Conservation (phyloP, 257 asterid genomes). For the Nicotiana otophora region DNA sequence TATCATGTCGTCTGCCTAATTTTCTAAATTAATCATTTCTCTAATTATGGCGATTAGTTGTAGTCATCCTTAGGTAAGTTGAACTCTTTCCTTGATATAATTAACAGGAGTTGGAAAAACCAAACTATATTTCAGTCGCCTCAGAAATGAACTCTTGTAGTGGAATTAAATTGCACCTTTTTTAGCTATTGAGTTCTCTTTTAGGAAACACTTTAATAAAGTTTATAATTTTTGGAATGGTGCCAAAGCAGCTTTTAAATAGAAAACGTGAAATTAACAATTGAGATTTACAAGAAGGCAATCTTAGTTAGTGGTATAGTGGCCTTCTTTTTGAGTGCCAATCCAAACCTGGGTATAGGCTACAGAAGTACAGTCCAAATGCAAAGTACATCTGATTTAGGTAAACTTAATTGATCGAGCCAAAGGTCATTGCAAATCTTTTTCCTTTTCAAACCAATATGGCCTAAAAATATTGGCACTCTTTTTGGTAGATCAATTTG, state of each 20-base stretch:
- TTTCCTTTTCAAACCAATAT: neutral
- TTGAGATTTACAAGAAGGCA: neutral
- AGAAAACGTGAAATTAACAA: conserved; percentile 1
- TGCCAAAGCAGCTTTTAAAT: neutral
- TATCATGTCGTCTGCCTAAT: too few relatives aligned
- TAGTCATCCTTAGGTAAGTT: neutral
- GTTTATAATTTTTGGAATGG: neutral
- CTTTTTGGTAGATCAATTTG: neutral
- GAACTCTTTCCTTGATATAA: neutral
- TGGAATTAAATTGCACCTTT: neutral
- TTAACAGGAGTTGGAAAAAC: neutral
- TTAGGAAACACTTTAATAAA: neutral
- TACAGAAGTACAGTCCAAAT: neutral
- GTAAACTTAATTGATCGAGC: neutral
- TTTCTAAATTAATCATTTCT: too few relatives aligned
- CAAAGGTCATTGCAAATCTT: neutral
- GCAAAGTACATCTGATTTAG: neutral
- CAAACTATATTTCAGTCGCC: neutral
- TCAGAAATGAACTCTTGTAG: neutral
- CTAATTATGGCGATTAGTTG: too few relatives aligned
- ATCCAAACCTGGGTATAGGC: neutral
- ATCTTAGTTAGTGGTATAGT: neutral
- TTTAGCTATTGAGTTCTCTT: neutral
- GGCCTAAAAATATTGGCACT: neutral
- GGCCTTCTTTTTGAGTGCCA: neutral